Conservation (phyloP, 2,329 filamentous ascomycete species). For the Nectriaceae sp. region DNA sequence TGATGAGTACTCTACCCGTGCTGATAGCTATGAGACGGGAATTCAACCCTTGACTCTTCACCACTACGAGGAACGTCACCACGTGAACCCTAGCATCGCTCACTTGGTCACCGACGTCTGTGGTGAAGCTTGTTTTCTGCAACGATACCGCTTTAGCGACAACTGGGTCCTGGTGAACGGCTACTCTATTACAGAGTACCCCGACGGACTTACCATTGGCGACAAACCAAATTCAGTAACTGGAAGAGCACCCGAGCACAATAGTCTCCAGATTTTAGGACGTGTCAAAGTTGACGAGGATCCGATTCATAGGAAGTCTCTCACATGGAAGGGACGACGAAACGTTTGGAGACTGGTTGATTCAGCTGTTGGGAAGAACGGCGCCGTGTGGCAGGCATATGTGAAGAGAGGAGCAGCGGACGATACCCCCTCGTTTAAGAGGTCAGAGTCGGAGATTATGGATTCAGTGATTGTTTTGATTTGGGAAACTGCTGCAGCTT, state of each 20-base stretch:
- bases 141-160: constrained; percentile 47
- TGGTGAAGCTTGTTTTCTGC: constrained; percentile 49
- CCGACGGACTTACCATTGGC: constrained; percentile 35
- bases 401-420: constrained; percentile 33
- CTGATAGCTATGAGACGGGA: constrained; percentile 41
- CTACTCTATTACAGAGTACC: constrained; percentile 46
- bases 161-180: constrained; percentile 52
- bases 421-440: constrained; percentile 16
- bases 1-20: constrained; percentile 27
- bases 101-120: constrained; percentile 45
- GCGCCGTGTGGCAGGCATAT: constrained; percentile 50
- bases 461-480: constrained; percentile 30
- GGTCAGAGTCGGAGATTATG: constrained; percentile 17
- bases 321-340: constrained; percentile 38
- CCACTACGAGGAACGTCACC: constrained; percentile 40
- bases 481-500: constrained; percentile 23
- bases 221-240: constrained; percentile 17
- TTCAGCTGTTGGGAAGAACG: constrained; percentile 34
- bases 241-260: constrained; percentile 5
- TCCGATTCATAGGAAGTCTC: constrained; percentile 29
- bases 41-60: constrained; percentile 44
- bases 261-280: constrained; percentile 23
- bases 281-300: constrained; percentile 36
- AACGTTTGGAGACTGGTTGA: constrained; percentile 46
- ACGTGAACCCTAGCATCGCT: constrained; percentile 41